Conservation (phyloP, 2,329 filamentous ascomycete species). For the Ilyonectria robusta region DNA sequence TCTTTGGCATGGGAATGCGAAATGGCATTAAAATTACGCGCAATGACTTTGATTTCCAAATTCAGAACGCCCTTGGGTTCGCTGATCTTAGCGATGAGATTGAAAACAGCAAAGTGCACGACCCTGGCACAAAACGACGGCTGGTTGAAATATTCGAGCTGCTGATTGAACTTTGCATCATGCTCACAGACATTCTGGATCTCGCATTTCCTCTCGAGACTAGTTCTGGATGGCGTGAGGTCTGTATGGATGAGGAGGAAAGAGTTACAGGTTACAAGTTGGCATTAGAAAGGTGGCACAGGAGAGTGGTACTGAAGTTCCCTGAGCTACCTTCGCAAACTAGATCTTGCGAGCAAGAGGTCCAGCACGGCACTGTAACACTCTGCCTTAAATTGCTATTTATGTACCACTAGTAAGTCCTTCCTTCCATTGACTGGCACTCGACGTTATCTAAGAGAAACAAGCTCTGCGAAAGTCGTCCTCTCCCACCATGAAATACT, state of each 20-base stretch:
- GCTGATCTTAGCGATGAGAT: conserved; percentile 20
- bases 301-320: background rate
- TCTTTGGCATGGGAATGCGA: conserved; percentile 15
- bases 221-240: background rate
- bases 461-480: conserved; percentile 13
- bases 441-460: too few species aligned
- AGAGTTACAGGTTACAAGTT: background rate
- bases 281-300: conserved; percentile 12
- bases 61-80: conserved; percentile 1
- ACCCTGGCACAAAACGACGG: conserved; percentile 1
- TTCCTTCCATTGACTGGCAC: background rate
- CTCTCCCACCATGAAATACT: conserved; percentile 26
- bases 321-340: background rate
- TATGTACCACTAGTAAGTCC: conserved; percentile 30
- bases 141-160: conserved; percentile 11
- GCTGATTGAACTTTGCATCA: conserved; percentile 17
- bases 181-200: conserved; percentile 19
- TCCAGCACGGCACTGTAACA: conserved; percentile 12
- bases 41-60: conserved; percentile 18
- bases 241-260: background rate
- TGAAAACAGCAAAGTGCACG: conserved; percentile 5
- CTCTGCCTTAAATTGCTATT: conserved; percentile 18
- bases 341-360: background rate
- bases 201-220: background rate
- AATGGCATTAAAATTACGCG: conserved; percentile 13